Evolutionary conservation across 2,329 filamentous ascomycete species (phyloP).

Genomic region (Venturia oleaginea): DNA sequence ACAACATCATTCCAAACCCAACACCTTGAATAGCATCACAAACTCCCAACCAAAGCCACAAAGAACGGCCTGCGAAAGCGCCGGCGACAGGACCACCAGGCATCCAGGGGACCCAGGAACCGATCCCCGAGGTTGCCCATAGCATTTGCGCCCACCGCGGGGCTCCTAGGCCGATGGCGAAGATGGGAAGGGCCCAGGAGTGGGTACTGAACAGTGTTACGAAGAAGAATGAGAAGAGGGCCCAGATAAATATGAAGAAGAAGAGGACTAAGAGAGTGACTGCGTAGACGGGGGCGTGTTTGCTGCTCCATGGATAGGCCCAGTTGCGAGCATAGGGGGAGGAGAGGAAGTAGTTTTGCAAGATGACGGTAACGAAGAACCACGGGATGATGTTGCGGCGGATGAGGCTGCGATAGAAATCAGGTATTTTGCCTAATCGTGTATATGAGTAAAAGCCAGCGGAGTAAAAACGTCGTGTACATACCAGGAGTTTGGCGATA

Average conservation of each 20-base stretch:
- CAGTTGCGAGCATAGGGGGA: conserved; percentile 60
- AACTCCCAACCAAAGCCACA: conserved; percentile 61
- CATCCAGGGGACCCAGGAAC: conserved; percentile 54
- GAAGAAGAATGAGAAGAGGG: conserved; percentile 42
- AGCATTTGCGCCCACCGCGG: conserved; percentile 61
- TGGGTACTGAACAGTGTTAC: conserved; percentile 48
- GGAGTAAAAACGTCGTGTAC: background rate
- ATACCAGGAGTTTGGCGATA: conserved; percentile 47
- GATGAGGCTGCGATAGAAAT: conserved; percentile 54
- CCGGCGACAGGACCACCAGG: conserved; percentile 41
- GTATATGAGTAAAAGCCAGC: background rate
- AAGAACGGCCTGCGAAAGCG: conserved; percentile 46
- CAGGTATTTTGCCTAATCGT: conserved; percentile 48
- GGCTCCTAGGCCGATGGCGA: conserved; percentile 56
- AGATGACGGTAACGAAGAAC: conserved; percentile 55
- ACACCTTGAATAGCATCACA: conserved; percentile 57
- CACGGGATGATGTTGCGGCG: conserved; percentile 57
- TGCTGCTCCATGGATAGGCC: conserved; percentile 52
- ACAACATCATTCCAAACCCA: conserved; percentile 58
- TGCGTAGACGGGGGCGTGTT: conserved; percentile 47
- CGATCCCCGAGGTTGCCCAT: conserved; percentile 55
- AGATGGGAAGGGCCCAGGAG: conserved; percentile 58
- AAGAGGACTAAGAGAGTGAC: conserved; percentile 48
- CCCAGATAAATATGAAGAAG: conserved; percentile 50
- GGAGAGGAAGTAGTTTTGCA: conserved; percentile 60